Conservation (phyloP, 169 alveolate genomes). For the Babesia caballi region DNA sequence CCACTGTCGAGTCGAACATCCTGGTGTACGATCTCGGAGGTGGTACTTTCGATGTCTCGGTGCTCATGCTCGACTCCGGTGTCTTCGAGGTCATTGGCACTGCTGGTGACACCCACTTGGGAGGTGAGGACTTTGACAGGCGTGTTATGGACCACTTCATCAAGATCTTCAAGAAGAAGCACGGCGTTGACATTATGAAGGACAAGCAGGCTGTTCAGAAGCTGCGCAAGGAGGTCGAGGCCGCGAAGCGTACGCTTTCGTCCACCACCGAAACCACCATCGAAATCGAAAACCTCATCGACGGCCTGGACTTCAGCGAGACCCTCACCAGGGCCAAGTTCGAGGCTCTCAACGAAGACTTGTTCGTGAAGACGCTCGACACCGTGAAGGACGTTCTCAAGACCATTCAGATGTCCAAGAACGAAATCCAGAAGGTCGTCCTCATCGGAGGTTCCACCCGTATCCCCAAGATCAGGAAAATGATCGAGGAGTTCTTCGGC, state of each 20-base stretch:
- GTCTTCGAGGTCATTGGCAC: constrained; percentile 98
- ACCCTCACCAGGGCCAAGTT: constrained; percentile 93
- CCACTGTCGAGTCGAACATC: constrained; percentile 90
- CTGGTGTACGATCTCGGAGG: constrained; percentile 99
- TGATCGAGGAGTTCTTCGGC: constrained; percentile 91
- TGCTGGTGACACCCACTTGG: constrained; percentile 98
- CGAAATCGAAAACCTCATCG: constrained; percentile 89
- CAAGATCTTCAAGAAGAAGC: constrained; percentile 90
- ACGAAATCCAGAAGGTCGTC: constrained; percentile 94
- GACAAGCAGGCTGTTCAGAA: constrained; percentile 95
- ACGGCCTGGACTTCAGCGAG: constrained; percentile 88
- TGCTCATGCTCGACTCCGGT: constrained; percentile 96
- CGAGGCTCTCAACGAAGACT: constrained; percentile 89
- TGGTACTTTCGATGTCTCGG: constrained; percentile 99
- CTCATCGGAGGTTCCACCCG: constrained; percentile 96
- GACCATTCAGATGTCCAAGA: constrained; percentile 86
- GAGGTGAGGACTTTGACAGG: constrained; percentile 97
- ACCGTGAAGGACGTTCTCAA: constrained; percentile 90
- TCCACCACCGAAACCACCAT: constrained; percentile 87
- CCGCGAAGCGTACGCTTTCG: constrained; percentile 94
- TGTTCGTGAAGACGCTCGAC: constrained; percentile 88
- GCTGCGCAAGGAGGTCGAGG: constrained; percentile 96
- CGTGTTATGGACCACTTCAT: constrained; percentile 94
- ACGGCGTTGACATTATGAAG: constrained; percentile 83
- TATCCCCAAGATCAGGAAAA: constrained; percentile 90